Conservation (phyloP, 805 yeast species). For the Citeromyces matritensis region DNA sequence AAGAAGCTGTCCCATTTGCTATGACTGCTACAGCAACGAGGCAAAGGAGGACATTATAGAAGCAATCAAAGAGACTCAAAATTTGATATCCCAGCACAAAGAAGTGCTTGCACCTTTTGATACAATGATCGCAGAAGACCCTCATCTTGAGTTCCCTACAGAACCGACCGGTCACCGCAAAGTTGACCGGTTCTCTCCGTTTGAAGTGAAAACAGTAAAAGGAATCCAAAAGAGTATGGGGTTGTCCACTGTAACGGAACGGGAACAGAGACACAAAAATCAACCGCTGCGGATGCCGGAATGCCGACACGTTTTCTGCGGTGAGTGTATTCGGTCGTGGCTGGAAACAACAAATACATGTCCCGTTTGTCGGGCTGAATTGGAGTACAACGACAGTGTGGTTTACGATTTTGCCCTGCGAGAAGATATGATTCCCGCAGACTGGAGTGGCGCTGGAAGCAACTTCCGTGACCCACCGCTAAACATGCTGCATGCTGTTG, state of each 20-base stretch:
- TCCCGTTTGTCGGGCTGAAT: slow-evolving; percentile 64
- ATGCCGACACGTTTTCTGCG: slow-evolving; percentile 76
- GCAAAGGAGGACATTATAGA: too few species aligned
- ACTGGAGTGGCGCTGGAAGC: too few species aligned
- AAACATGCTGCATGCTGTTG: too few species aligned
- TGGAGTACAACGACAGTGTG: too few species aligned
- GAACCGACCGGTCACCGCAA: slow-evolving; percentile 7
- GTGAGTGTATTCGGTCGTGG: slow-evolving; percentile 72
- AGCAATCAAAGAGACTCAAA: too few species aligned
- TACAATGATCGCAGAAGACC: slow-evolving; percentile 1
- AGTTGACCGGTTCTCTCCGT: slow-evolving; percentile 9
- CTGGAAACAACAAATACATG: slow-evolving; percentile 53
- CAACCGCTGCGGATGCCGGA: slow-evolving; percentile 28
- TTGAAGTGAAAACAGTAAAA: neutral
- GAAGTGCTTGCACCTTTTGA: neutral
- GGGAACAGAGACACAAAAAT: neutral
- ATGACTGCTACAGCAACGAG: slow-evolving; percentile 13
- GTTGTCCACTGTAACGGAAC: neutral
- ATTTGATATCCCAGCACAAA: neutral
- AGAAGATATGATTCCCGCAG: too few species aligned
- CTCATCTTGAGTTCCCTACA: slow-evolving; percentile 4
- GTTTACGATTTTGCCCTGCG: too few species aligned
- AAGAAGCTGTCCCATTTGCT: slow-evolving; percentile 24
- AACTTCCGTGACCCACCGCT: too few species aligned
- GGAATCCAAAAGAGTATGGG: neutral